Percentiles rank a stretch among this genome's conserved stretches.
Conservation (phyloP, 345 rosid species). For the Brassica juncea region DNA sequence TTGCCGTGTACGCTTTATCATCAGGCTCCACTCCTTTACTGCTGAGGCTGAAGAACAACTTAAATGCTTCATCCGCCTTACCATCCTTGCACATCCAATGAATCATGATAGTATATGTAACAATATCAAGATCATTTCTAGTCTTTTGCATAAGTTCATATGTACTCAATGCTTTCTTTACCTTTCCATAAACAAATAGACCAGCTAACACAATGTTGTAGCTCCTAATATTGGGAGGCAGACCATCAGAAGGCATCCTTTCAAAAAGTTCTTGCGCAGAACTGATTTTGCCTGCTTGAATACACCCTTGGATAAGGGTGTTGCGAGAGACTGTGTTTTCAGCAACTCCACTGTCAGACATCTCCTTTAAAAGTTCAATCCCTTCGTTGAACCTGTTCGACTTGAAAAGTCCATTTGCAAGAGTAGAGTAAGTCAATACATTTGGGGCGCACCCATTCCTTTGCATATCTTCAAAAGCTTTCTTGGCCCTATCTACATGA, state of each 20-base stretch:
- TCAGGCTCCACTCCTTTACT: conserved; percentile 20
- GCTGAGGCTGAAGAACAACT: conserved; percentile 24
- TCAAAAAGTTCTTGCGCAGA: conserved; percentile 13
- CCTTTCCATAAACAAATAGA: conserved; percentile 28
- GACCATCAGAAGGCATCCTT: conserved; percentile 41
- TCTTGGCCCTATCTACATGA: conserved; percentile 24
- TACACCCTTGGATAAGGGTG: conserved; percentile 37
- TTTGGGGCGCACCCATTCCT: conserved; percentile 31
- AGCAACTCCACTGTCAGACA: conserved; percentile 32
- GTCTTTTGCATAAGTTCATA: conserved; percentile 31
- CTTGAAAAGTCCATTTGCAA: conserved; percentile 46
- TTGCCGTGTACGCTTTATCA: conserved; percentile 8
- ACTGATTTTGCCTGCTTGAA: conserved; percentile 27
- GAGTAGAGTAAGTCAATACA: conserved; percentile 41
- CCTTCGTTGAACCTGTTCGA: conserved; percentile 36
- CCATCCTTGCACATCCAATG: conserved; percentile 42
- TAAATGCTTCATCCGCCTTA: conserved; percentile 39
- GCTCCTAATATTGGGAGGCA: conserved; percentile 39
- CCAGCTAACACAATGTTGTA: conserved; percentile 45
- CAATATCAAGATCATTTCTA: conserved; percentile 35
- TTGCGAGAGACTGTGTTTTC: conserved; percentile 32
- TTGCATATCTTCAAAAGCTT: conserved; percentile 15
- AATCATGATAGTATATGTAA: conserved; percentile 42
- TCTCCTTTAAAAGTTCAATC: conserved; percentile 20
- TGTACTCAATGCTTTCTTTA: conserved; percentile 24